Evolutionary conservation across 192 early-diverging fungal species (phyloP).

Genomic region (Gonapodya prolifera): DNA sequence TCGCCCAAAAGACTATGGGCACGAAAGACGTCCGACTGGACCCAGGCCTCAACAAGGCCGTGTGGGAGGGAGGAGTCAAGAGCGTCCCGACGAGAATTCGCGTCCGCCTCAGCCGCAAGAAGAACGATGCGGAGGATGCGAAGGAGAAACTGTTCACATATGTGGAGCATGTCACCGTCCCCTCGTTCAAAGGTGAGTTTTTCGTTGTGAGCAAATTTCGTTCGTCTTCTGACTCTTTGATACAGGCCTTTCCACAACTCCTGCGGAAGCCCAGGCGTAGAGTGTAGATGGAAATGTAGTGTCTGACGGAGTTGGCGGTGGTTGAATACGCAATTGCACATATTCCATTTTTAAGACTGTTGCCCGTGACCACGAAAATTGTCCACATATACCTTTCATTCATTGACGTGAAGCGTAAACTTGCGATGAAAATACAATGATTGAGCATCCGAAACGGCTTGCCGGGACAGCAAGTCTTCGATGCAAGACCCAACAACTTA

Average conservation of each 20-base stretch:
- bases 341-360: too few relatives aligned
- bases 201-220: neutral
- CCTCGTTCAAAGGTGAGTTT: conserved; percentile 76
- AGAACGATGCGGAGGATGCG: conserved; percentile 94
- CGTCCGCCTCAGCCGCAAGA: conserved; percentile 84
- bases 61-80: conserved; percentile 93
- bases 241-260: neutral
- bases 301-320: neutral
- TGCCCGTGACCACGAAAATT: too few relatives aligned
- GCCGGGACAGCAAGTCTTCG: too few relatives aligned
- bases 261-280: neutral
- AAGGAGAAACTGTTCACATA: conserved; percentile 96
- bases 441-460: too few relatives aligned
- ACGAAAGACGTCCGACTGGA: conserved; percentile 95
- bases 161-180: conserved; percentile 76
- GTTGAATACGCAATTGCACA: neutral
- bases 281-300: neutral
- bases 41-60: conserved; percentile 83
- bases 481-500: too few relatives aligned
- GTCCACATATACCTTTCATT: too few relatives aligned
- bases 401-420: too few relatives aligned
- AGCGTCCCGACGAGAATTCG: conserved; percentile 89
- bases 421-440: too few relatives aligned
- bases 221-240: neutral
- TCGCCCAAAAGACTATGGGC: conserved; percentile 86